Conservation (phyloP, 2,329 filamentous ascomycete species). For the Cercospora brassicicola region DNA sequence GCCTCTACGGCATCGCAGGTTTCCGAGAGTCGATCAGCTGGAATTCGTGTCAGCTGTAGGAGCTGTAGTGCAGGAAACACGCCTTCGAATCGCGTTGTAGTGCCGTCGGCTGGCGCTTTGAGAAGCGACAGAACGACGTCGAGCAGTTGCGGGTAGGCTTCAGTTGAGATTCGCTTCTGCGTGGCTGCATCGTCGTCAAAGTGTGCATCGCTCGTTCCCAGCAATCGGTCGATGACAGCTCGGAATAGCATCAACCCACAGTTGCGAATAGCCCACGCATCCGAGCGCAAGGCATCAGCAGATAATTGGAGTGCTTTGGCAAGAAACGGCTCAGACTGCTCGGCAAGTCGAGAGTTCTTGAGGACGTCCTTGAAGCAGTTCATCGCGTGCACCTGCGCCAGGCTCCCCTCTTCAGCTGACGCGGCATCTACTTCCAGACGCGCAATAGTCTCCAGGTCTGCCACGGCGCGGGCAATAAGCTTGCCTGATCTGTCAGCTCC, state of each 20-base stretch:
- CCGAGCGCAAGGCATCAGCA: constrained; percentile 72
- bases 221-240: constrained; percentile 75
- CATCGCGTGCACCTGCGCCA: constrained; percentile 91
- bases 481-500: constrained; percentile 58
- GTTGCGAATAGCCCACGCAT: constrained; percentile 92
- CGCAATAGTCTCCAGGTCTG: constrained; percentile 62
- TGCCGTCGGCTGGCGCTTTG: constrained; percentile 18
- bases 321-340: constrained; percentile 71
- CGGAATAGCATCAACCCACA: constrained; percentile 87
- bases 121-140: constrained; percentile 65
- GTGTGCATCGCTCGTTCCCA: constrained; percentile 67
- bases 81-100: constrained; percentile 53
- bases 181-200: constrained; percentile 57
- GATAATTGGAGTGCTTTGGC: constrained; percentile 76
- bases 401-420: constrained; percentile 52
- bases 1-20: constrained; percentile 60
- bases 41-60: constrained; percentile 69
- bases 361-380: constrained; percentile 94
- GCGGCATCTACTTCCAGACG: constrained; percentile 30
- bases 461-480: constrained; percentile 66
- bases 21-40: constrained; percentile 55
- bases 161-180: constrained; percentile 63
- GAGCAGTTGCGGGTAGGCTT: constrained; percentile 66
- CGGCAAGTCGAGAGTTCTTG: constrained; percentile 74
- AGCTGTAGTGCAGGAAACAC: constrained; percentile 84